phyloP scores from a whole-genome alignment of 2,329 filamentous ascomycete genomes.

The Neonectria sp. region DNA sequence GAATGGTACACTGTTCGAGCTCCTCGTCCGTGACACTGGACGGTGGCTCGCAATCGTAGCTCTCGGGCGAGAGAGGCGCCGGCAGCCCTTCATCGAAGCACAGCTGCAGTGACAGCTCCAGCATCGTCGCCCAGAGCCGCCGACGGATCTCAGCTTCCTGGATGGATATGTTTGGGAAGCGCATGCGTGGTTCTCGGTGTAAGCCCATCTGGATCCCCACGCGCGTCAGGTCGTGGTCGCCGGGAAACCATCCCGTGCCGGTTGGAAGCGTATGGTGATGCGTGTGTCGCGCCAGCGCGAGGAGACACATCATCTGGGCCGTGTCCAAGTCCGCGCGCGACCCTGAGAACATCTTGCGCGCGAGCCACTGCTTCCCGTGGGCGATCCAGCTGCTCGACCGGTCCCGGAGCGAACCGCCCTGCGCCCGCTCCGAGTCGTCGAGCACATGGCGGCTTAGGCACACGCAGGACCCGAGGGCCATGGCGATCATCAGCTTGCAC shows the following conservation, averaged over 20 bases:
- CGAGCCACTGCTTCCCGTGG: slow-evolving; percentile 42
- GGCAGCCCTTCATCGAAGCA: slow-evolving; percentile 62
- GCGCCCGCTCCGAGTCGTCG: slow-evolving; percentile 9
- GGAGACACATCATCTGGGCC: slow-evolving; percentile 51
- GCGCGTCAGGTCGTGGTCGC: slow-evolving; percentile 45
- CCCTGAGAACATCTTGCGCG: slow-evolving; percentile 20
- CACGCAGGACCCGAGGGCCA: slow-evolving; percentile 64
- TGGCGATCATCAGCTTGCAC: slow-evolving; percentile 66
- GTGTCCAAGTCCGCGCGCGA: slow-evolving; percentile 19
- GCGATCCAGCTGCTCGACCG: slow-evolving; percentile 41
- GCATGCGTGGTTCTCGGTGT: slow-evolving; percentile 62
- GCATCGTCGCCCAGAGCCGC: slow-evolving; percentile 63
- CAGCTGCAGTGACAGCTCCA: slow-evolving; percentile 62
- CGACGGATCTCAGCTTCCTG: slow-evolving; percentile 62
- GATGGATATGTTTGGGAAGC: slow-evolving; percentile 56
- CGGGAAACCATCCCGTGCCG: slow-evolving; percentile 17
- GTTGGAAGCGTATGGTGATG: slow-evolving; percentile 20
- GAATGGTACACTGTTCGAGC: not conserved
- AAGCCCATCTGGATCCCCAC: slow-evolving; percentile 66
- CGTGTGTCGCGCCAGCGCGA: slow-evolving; percentile 47
- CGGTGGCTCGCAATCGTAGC: slow-evolving; percentile 62
- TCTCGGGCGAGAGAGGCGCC: slow-evolving; percentile 57
- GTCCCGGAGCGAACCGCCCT: slow-evolving; percentile 43
- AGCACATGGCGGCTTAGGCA: slow-evolving; percentile 18
- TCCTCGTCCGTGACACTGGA: slow-evolving; percentile 42